Evolutionary conservation across 768 basidiomycete genomes (phyloP).

Genomic region (Crucibulum laeve): DNA sequence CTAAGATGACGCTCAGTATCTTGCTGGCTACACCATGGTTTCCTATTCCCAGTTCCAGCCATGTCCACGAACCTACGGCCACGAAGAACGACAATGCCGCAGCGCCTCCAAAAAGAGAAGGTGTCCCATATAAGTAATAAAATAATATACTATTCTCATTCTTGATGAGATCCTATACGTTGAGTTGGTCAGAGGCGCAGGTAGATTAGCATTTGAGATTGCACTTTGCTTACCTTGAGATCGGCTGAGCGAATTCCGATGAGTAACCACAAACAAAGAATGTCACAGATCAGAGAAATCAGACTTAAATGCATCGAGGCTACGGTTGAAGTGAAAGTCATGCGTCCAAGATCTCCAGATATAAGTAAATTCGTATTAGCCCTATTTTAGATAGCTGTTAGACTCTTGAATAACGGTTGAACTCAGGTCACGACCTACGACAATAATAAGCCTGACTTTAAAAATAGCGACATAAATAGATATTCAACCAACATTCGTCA

Average conservation of each 20-base stretch:
- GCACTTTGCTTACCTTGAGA: conserved; percentile 1
- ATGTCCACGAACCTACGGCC: conserved; percentile 8
- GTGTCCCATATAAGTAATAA: conserved; percentile 9
- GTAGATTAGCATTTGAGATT: background rate
- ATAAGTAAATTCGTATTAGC: conserved; percentile 5
- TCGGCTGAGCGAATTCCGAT: conserved; percentile 5
- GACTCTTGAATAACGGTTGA: too few relatives aligned
- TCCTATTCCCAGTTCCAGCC: conserved; percentile 5
- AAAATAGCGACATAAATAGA: background rate
- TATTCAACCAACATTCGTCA: background rate
- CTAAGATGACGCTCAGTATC: background rate
- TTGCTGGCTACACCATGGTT: conserved; percentile 2
- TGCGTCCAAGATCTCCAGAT: conserved; percentile 4
- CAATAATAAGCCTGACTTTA: conserved; percentile 6
- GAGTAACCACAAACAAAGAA: conserved; percentile 6
- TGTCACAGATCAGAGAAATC: conserved; percentile 5
- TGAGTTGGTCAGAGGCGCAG: too few relatives aligned
- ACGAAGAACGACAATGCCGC: conserved; percentile 8
- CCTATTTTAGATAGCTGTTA: background rate
- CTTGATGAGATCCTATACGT: conserved; percentile 1
- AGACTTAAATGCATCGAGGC: conserved; percentile 6
- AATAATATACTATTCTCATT: conserved; percentile 4
- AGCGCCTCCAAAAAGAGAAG: conserved; percentile 10
- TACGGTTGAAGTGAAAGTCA: conserved; percentile 3
- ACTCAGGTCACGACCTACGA: conserved; percentile 2